Base-by-base conservation (phyloP, 2,329 filamentous ascomycete species). In the Paracoccidioides lutzii region DNA sequence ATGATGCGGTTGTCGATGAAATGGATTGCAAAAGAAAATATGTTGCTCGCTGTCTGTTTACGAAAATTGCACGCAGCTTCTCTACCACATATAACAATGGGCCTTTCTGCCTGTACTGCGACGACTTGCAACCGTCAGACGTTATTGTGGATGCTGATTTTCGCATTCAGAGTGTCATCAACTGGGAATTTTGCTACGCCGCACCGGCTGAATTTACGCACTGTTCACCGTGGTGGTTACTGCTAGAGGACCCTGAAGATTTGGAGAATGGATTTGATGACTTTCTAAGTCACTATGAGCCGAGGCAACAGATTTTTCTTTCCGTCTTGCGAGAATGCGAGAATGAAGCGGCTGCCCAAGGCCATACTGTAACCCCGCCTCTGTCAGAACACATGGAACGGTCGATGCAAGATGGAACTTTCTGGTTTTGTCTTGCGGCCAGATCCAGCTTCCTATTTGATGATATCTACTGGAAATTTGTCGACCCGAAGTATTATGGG, bases 21-120 rank as follows among this genome's bases (percentile, higher is more conserved):
- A 67, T 72, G 8, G 72, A 76, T 54, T 70, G 66, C 49, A 64
- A 69, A 5, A 70, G 69, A 30, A 75, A 76, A 56, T 75, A 75
- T 50, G 66, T 75, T 3, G 67, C 71, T 3, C 71, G 71, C 3
- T 67, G 71, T 32, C 57, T 76, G 0, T 75, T 75, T 56, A 71
- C 69, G 4, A 67, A 59, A 40, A 55, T 72, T 3, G 68, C 67
- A 4, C 15, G 58, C 5, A 28, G 38, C 28, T 38, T 41, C 37
- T 14, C 14, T 6, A 35, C 46, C n/a, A 2, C 62, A 60, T 15
- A 61, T 68, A 49, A 57, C 9, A 57, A 56, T 37, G 63, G 62
- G 2, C 59, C 58, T 0, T 65, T 64, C 28, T 58, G 55, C n/a
- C 28, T 63, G 5, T 62, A 59, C 14, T 59, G 56, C 22, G 63